Base-by-base conservation (phyloP, 2,329 filamentous ascomycete species). In the Trichothecium roseum region DNA sequence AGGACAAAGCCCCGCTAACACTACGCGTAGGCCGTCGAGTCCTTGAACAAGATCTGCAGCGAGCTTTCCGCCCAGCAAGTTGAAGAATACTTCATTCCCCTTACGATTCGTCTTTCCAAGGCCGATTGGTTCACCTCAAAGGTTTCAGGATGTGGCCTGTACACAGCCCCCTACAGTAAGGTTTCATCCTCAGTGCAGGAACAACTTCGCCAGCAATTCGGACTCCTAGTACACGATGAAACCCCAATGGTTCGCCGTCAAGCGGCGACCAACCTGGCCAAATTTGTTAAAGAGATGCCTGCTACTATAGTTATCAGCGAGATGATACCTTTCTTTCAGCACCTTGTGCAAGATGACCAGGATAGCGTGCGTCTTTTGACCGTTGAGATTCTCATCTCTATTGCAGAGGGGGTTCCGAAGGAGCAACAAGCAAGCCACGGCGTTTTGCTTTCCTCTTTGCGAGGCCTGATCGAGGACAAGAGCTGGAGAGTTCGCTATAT, bases 61-160 rank as follows among this genome's bases (percentile, higher is more conserved):
- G 79, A 94, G 58, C 74, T 98, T 37, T 94, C 87, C 34, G 69
- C 86, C 50, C 75, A 86, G 60, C 91, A 98, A 68, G 81, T 96
- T 56, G 91, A 98, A 69, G 85, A 95, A 53, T 84, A 88, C 64
- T 96, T 96, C 66, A 89, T 98, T 49, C 91, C 91, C 42, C 81
- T 98, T 54, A 88, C 88, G 40, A 77, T 94, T 54, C 86, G 91
- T 56, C 84, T 98, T 42, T 93, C 91, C 46, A 98, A 96, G 74
- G 91, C 91, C 63, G 91, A 98, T 66, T 98, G 91, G 91, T 98
- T 98, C 63, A 98, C 91, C 39, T 96, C 91, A 45, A 98, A 96
- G 68, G 91, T 98, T 45, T 98, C 91, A 22, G 91, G 89, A 43
- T 94, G 89, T 45, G 91, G 91, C 43, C 81, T 98, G 43, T 98